A percentile compares a stretch with the other conserved stretches of the same genome.
phyloP scores from a whole-genome alignment of 768 basidiomycete genomes.

The Hydnomerulius pinastri region DNA sequence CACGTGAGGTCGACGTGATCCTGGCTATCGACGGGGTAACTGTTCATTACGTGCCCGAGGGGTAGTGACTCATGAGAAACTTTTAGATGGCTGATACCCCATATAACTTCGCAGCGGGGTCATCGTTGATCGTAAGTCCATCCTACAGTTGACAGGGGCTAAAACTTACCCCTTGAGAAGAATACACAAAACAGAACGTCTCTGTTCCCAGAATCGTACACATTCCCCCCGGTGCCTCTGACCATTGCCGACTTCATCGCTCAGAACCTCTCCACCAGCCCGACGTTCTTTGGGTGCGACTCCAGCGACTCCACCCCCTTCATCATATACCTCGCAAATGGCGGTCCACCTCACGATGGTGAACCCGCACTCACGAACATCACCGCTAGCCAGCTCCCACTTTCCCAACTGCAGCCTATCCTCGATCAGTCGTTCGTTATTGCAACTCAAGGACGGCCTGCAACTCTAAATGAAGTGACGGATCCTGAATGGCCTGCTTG shows the following conservation, averaged over 20 bases:
- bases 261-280: too few relatives aligned
- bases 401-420: conserved; percentile 37
- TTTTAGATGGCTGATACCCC: background rate
- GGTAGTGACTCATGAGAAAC: too few relatives aligned
- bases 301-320: background rate
- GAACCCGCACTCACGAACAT: conserved; percentile 39
- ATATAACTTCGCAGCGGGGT: background rate
- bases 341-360: conserved; percentile 39
- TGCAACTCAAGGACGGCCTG: conserved; percentile 39
- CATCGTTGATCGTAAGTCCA: background rate
- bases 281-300: too few relatives aligned
- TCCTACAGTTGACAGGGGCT: background rate
- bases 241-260: background rate
- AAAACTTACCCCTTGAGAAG: too few relatives aligned
- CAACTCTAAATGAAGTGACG: conserved; percentile 18
- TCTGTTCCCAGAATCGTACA: too few relatives aligned
- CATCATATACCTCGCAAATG: conserved; percentile 26
- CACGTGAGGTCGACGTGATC: too few relatives aligned
- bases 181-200: too few relatives aligned
- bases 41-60: too few relatives aligned
- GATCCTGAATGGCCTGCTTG: conserved; percentile 43
- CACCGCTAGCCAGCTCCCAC: background rate
- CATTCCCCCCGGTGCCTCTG: too few relatives aligned
- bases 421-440: conserved; percentile 42
- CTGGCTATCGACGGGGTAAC: too few relatives aligned